A percentile compares a stretch with the other conserved stretches of the same genome.
Conservation (phyloP, 306 rosid species). For the Ochetophila trinervis region DNA sequence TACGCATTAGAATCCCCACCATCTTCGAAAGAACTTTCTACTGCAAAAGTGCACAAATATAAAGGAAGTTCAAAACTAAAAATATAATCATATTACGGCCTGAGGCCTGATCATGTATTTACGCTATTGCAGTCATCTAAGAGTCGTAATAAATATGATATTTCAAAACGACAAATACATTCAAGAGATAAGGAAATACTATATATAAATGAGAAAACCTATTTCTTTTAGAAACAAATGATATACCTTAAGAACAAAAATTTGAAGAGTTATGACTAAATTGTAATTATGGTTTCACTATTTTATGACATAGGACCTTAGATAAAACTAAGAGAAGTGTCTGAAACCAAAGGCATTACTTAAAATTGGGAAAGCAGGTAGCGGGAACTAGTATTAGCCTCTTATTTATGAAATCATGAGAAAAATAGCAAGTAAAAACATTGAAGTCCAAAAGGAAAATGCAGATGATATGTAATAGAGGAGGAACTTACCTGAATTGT, state of each 20-base stretch:
- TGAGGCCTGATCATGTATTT: neutral
- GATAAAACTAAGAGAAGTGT: no score
- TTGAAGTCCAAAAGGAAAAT: slow-evolving; percentile 4
- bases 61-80: neutral
- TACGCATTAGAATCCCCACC: slow-evolving; percentile 28
- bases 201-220: no score
- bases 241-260: no score
- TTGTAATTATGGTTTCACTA: no score
- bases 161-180: neutral
- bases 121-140: neutral
- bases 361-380: neutral
- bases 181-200: neutral
- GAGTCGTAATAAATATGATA: neutral
- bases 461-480: slow-evolving; percentile 6
- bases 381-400: neutral
- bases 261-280: no score
- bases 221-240: no score
- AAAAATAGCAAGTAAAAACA: neutral
- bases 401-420: no score
- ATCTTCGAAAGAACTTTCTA: slow-evolving; percentile 46
- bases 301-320: no score
- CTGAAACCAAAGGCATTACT: neutral
- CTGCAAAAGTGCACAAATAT: slow-evolving; percentile 41
- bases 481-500: slow-evolving; percentile 59
- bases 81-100: neutral